These are phyloP conservation scores for Nephelium lappaceum DNA, from an alignment of 345 rosid genomes.

Conservation along the genomic window DNA sequence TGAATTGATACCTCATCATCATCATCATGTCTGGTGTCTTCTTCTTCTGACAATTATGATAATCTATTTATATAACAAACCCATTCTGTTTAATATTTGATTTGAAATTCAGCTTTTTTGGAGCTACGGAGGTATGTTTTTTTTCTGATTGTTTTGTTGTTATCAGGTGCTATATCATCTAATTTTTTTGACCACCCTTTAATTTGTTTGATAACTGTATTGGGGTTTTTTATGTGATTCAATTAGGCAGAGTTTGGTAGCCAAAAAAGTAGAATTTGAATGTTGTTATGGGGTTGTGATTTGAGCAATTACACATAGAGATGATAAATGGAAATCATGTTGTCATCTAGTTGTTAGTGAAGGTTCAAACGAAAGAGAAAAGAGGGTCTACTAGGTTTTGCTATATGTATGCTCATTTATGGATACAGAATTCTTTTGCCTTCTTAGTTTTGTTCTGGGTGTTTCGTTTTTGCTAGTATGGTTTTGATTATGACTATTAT, in stretches of 20 bases:
- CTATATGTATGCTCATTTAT: not conserved
- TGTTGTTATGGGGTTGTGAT: not conserved
- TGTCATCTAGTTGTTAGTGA: not conserved
- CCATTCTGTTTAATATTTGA: not conserved
- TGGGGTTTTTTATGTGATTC: not conserved
- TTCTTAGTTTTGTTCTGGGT: too few species aligned
- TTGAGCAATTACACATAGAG: not conserved
- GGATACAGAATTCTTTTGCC: not conserved
- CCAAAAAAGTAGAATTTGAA: slow-evolving; percentile 1
- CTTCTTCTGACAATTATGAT: not conserved
- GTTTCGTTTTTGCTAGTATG: not conserved
- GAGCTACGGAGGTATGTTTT: not conserved
- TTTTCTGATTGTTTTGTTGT: too few species aligned
- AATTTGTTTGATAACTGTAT: too few species aligned
- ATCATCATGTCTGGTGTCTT: not conserved
- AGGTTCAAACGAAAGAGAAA: not conserved
- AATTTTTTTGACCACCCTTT: not conserved
- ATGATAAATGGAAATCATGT: not conserved
- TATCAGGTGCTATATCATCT: too few species aligned
- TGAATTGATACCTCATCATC: not conserved
- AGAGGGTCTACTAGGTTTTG: not conserved
- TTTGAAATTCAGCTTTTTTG: not conserved
- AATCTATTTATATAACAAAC: not conserved
- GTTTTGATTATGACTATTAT: not conserved
- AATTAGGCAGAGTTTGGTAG: not conserved